Evolutionary conservation across 2,329 filamentous ascomycete species (phyloP), one percentile per base, ranked within the genome.

Genomic region (Ambrosiella cleistominuta): DNA sequence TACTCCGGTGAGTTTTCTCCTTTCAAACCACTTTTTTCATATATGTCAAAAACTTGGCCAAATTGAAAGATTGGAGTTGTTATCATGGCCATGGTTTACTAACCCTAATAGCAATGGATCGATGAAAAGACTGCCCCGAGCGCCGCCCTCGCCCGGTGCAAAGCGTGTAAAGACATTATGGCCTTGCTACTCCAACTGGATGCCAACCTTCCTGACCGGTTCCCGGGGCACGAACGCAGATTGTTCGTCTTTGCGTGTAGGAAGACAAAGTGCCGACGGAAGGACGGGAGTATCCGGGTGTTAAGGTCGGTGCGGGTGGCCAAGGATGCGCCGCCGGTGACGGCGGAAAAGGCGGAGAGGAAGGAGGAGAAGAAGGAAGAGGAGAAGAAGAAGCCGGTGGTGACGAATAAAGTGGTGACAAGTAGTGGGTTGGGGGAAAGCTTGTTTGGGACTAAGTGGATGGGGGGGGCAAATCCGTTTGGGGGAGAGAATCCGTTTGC

Each of bases 151-250:
- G 88, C 86, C 19, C 85, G 83, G 70, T 98, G 93, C 74, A 88
- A 86, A 70, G 78, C 86, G 63, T 98, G 93, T 79, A 86, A 88
- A 63, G 79, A 82, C 56, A 71, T 88, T 56, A 88, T 96, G 80
- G 83, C 81, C 1, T 77, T 97, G 9, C 79, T 98, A 2, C 78
- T 98, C 52, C 89, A 98, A 70, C 78, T 98, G 36, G 88, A 98
- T 70, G 90, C 82, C 65, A 89, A 96, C 67, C 77, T 97, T 2
- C 90, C 89, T 12, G 85, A 91, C 58, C 78, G 81, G 54, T 96
- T 95, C 66, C 86, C 89, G 1, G 82, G 83, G 58, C 88, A 97
- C 70, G 88, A 96, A 66, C 78, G 93, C 64, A 81, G 91, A 62
- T 68, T 98, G 15, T 97, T 96, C 66, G 75, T 98, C 11, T 89